Evolutionary conservation across 495 filamentous ascomycete genomes (phyloP).

Genomic region (Hypoxylon subgilvum): DNA sequence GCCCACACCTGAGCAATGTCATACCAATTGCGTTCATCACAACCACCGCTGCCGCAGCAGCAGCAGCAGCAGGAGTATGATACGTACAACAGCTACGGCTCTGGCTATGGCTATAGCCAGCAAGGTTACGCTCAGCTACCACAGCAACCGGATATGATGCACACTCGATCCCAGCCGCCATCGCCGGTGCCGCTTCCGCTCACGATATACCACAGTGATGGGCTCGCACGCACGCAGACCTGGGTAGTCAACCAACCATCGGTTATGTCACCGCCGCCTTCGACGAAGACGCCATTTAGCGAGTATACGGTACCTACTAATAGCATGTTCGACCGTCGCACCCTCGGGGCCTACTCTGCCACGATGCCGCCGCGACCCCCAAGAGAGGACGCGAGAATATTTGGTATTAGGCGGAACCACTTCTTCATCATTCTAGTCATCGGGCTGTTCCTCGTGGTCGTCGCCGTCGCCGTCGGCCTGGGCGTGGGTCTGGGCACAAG

Average conservation of each 20-base stretch:
- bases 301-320: conserved; percentile 11
- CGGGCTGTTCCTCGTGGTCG: conserved; percentile 33
- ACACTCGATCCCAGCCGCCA: conserved; percentile 6
- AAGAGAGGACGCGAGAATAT: conserved; percentile 6
- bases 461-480: conserved; percentile 40
- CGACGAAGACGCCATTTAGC: conserved; percentile 15
- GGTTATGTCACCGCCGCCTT: conserved; percentile 13
- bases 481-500: conserved; percentile 39
- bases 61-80: conserved; percentile 9
- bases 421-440: conserved; percentile 37
- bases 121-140: conserved; percentile 5
- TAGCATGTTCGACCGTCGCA: conserved; percentile 18
- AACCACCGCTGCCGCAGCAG: conserved; percentile 2
- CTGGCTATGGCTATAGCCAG: conserved; percentile 9
- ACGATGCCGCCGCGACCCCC: conserved; percentile 11
- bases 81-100: conserved; percentile 5
- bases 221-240: conserved; percentile 23
- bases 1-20: conserved; percentile 25
- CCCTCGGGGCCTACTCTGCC: conserved; percentile 12
- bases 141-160: conserved; percentile 21
- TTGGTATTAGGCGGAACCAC: conserved; percentile 26
- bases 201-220: conserved; percentile 5
- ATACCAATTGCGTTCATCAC: conserved; percentile 27
- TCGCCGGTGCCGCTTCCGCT: background rate
- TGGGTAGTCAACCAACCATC: conserved; percentile 27